A percentile compares a stretch with the other conserved stretches of the same genome.
These are phyloP conservation scores for Phytopythium oedochilum DNA, from an alignment of 352 stramenopile species.

Conservation along the genomic window DNA sequence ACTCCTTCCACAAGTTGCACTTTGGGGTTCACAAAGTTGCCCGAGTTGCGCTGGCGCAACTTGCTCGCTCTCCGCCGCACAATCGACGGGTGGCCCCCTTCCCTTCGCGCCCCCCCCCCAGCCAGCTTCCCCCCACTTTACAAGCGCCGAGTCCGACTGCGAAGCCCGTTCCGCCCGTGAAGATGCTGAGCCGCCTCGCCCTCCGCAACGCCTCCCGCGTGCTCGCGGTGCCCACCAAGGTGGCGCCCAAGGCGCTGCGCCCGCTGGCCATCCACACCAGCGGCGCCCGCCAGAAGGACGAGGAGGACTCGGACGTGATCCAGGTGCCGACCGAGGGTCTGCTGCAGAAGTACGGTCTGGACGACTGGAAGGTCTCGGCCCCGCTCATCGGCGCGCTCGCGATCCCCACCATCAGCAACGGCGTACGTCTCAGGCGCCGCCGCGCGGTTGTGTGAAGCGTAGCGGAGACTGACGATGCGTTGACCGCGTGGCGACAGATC, in stretches of 20 bases:
- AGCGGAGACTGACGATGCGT: neutral
- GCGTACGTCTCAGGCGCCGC: slow-evolving; percentile 30
- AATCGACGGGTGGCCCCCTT: slow-evolving; percentile 2
- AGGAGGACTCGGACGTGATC: slow-evolving; percentile 47
- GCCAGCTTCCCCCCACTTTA: slow-evolving; percentile 1
- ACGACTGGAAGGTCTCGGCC: slow-evolving; percentile 84
- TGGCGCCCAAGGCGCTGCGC: slow-evolving; percentile 32
- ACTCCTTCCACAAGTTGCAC: neutral
- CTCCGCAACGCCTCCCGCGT: slow-evolving; percentile 48
- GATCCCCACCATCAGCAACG: slow-evolving; percentile 77
- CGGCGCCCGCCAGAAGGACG: slow-evolving; percentile 36
- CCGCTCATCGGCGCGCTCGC: slow-evolving; percentile 65
- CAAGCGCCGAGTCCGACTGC: neutral
- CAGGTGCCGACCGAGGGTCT: slow-evolving; percentile 42
- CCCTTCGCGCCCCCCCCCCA: neutral
- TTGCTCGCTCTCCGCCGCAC: slow-evolving; percentile 2
- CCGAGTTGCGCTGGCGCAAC: neutral
- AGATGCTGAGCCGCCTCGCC: slow-evolving; percentile 72
- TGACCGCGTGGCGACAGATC: slow-evolving; percentile 19
- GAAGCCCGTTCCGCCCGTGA: slow-evolving; percentile 3
- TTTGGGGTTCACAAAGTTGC: neutral
- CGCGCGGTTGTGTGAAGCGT: neutral
- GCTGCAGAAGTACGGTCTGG: slow-evolving; percentile 59
- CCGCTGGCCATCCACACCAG: slow-evolving; percentile 57
- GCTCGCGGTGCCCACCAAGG: slow-evolving; percentile 44